Conservation (phyloP, 2,329 filamentous ascomycete genomes). For the Curvularia sp. region DNA sequence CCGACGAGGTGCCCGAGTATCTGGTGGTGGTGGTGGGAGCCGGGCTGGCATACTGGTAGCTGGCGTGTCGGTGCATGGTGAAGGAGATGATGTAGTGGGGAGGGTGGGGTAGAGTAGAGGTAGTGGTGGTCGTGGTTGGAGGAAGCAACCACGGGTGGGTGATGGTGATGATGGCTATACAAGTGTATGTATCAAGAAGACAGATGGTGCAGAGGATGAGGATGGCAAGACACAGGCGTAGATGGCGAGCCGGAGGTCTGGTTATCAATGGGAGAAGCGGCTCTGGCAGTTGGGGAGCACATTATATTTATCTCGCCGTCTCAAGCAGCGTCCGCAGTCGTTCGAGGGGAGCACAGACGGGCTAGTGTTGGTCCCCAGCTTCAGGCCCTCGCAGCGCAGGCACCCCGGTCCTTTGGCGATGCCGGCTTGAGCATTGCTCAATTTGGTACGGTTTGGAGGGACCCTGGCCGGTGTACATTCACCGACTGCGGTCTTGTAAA, state of each 20-base stretch:
- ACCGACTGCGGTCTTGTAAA: constrained; percentile 43
- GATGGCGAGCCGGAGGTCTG: constrained; percentile 29
- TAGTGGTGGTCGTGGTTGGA: constrained; percentile 12
- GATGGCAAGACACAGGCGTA: constrained; percentile 12
- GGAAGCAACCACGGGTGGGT: constrained; percentile 35
- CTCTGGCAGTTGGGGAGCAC: constrained; percentile 33
- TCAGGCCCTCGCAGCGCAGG: constrained; percentile 42
- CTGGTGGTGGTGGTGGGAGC: constrained; percentile 57
- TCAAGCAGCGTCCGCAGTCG: constrained; percentile 34
- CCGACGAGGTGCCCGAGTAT: constrained; percentile 86
- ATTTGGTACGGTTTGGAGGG: constrained; percentile 33
- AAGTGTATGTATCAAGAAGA: neutral
- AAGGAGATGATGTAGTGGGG: constrained; percentile 17
- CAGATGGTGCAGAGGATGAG: neutral
- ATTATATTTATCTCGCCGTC: constrained; percentile 44
- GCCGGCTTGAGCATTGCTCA: constrained; percentile 35
- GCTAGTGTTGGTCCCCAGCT: constrained; percentile 41
- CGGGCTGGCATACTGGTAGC: constrained; percentile 54
- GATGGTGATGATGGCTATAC: neutral
- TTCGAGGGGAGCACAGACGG: constrained; percentile 39
- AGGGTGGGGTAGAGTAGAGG: constrained; percentile 16
- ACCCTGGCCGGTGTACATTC: constrained; percentile 34
- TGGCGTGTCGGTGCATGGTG: constrained; percentile 56
- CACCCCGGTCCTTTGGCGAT: constrained; percentile 31
- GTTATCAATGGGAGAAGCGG: constrained; percentile 32